A percentile compares a stretch with the other conserved stretches of the same genome.
phyloP scores from a whole-genome alignment of 2,329 filamentous ascomycete genomes.

The Hypoxylon sp. region DNA sequence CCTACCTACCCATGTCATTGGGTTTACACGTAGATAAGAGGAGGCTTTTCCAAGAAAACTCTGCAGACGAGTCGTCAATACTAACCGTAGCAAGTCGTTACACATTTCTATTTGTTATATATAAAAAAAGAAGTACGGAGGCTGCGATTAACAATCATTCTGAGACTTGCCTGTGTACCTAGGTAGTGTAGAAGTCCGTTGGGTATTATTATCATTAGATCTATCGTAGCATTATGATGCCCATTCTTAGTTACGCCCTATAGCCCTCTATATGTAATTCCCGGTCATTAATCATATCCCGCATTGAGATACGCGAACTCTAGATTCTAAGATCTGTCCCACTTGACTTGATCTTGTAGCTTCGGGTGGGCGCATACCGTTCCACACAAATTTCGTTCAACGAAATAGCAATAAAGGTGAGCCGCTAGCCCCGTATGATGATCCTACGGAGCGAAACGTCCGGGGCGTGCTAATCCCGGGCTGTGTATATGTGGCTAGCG shows the following conservation, averaged over 20 bases:
- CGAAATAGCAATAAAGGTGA: neutral
- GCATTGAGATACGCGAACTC: constrained; percentile 17
- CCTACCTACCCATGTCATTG: neutral
- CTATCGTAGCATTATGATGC: constrained; percentile 34
- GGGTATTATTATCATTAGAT: constrained; percentile 41
- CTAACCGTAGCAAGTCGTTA: no score
- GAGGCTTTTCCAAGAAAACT: no score
- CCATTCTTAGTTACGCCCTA: constrained; percentile 18
- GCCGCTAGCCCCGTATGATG: constrained; percentile 1
- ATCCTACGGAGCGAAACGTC: neutral
- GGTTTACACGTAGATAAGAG: no score
- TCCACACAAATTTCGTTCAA: constrained; percentile 7
- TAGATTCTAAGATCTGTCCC: constrained; percentile 15
- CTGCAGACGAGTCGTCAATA: no score
- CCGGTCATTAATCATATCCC: constrained; percentile 33
- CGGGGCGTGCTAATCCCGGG: neutral
- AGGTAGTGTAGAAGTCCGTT: neutral
- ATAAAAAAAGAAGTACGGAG: no score
- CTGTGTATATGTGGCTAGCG: neutral
- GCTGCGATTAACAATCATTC: neutral
- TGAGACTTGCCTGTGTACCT: neutral
- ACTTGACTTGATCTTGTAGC: constrained; percentile 7
- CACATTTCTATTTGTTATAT: no score
- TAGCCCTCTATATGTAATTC: constrained; percentile 27
- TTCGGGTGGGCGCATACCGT: neutral